phyloP scores from a whole-genome alignment of 2,329 filamentous ascomycete genomes.

The Onygenales sp. region DNA sequence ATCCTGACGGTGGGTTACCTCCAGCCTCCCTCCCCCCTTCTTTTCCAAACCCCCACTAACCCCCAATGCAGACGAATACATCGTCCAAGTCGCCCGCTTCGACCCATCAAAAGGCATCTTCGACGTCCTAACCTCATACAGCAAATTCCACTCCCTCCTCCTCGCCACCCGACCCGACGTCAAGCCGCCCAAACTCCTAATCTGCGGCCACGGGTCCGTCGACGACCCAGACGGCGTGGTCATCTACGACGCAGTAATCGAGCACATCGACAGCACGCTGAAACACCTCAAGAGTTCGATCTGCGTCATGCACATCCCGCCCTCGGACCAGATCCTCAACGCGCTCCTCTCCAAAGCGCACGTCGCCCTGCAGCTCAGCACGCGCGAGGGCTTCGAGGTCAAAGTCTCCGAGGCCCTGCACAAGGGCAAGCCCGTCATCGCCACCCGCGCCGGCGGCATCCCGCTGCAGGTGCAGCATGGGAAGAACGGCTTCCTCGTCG shows the following conservation, averaged over 20 bases:
- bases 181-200: constrained; percentile 58
- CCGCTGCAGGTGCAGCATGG: constrained; percentile 65
- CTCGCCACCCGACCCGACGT: constrained; percentile 40
- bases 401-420: constrained; percentile 79
- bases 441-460: constrained; percentile 67
- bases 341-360: constrained; percentile 62
- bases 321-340: constrained; percentile 73
- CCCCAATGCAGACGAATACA: constrained; percentile 51
- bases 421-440: constrained; percentile 69
- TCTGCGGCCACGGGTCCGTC: constrained; percentile 70
- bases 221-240: constrained; percentile 68
- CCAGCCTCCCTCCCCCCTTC: not conserved
- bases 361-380: constrained; percentile 69
- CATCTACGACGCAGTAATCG: constrained; percentile 64
- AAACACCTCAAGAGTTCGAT: constrained; percentile 55
- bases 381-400: constrained; percentile 74
- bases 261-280: constrained; percentile 55
- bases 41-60: constrained; percentile 40
- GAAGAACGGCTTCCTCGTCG: constrained; percentile 65
- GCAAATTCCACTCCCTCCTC: constrained; percentile 54
- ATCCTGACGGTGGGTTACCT: constrained; percentile 23
- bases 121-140: constrained; percentile 35
- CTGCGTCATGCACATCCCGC: constrained; percentile 65
- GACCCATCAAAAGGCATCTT: constrained; percentile 76
- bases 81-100: constrained; percentile 72